phyloP scores from a whole-genome alignment of 2,329 filamentous ascomycete species.

The Aspergillus ustus region DNA sequence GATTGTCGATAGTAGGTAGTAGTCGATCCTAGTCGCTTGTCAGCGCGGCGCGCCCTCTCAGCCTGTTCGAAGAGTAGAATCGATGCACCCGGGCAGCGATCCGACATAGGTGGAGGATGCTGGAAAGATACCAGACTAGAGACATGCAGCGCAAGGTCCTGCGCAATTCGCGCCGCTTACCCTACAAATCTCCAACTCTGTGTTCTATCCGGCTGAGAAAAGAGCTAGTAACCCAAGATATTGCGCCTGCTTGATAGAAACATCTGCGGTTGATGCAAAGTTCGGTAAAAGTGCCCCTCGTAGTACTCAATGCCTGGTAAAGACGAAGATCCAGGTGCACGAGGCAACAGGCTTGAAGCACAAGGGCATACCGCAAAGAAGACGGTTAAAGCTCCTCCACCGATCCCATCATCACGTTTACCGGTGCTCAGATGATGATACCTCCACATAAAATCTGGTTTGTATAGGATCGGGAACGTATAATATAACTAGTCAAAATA shows the following conservation, averaged over 20 bases:
- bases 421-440: not conserved
- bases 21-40: too few species aligned
- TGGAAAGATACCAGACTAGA: not conserved
- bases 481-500: slow-evolving; percentile 14
- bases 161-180: slow-evolving; percentile 3
- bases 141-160: slow-evolving; percentile 9
- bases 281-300: slow-evolving; percentile 6
- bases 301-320: slow-evolving; percentile 10
- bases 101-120: too few species aligned
- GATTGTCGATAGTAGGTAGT: too few species aligned
- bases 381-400: not conserved
- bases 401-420: not conserved
- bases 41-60: too few species aligned
- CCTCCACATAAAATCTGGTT: slow-evolving; percentile 3
- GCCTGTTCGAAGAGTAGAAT: too few species aligned
- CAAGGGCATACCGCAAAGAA: slow-evolving; percentile 12
- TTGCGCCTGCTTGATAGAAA: slow-evolving; percentile 7
- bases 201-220: slow-evolving; percentile 7
- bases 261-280: slow-evolving; percentile 4
- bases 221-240: slow-evolving; percentile 1
- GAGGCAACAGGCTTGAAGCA: slow-evolving; percentile 7
- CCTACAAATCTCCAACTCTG: slow-evolving; percentile 8
- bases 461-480: slow-evolving; percentile 9
- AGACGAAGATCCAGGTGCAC: not conserved
- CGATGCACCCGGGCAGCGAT: too few species aligned